phyloP scores from a whole-genome alignment of 495 filamentous ascomycete species.

The Paragyromitra xinjiangensis region DNA sequence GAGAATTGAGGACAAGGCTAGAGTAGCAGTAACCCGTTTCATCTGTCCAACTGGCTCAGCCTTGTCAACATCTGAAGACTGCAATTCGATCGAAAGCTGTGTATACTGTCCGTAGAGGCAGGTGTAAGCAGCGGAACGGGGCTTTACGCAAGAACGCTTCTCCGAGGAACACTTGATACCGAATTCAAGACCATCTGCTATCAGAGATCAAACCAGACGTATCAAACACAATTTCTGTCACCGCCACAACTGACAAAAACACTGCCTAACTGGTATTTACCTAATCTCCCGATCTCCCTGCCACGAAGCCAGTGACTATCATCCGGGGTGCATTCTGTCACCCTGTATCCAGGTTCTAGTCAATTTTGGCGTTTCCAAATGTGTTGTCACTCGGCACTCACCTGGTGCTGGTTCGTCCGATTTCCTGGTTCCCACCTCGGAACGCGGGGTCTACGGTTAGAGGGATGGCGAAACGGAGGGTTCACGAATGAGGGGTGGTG shows the following conservation, averaged over 20 bases:
- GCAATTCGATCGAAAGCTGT: not conserved
- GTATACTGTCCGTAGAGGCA: not conserved
- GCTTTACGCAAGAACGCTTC: not conserved
- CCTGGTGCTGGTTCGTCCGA: constrained; percentile 10
- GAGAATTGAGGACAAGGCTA: not conserved
- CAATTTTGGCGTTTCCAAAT: constrained; percentile 12
- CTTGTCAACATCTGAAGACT: not conserved
- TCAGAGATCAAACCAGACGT: not conserved
- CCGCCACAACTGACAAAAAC: not conserved
- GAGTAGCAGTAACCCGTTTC: not conserved
- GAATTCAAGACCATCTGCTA: constrained; percentile 2
- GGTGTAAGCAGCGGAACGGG: not conserved
- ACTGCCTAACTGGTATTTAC: not conserved
- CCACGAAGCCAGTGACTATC: constrained; percentile 21
- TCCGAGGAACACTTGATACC: not conserved
- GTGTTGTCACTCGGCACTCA: constrained; percentile 26
- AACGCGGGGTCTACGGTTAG: not conserved
- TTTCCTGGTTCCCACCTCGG: constrained; percentile 5
- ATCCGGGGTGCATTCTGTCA: not conserved
- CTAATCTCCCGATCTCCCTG: not conserved
- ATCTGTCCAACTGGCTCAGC: not conserved
- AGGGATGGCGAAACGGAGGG: not conserved
- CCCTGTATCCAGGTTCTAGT: not conserved
- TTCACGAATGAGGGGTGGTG: constrained; percentile 15
- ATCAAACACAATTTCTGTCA: not conserved